These are phyloP conservation scores for Alternaria triticimaculans DNA, from an alignment of 2,329 filamentous ascomycete genomes.

Conservation along the genomic window DNA sequence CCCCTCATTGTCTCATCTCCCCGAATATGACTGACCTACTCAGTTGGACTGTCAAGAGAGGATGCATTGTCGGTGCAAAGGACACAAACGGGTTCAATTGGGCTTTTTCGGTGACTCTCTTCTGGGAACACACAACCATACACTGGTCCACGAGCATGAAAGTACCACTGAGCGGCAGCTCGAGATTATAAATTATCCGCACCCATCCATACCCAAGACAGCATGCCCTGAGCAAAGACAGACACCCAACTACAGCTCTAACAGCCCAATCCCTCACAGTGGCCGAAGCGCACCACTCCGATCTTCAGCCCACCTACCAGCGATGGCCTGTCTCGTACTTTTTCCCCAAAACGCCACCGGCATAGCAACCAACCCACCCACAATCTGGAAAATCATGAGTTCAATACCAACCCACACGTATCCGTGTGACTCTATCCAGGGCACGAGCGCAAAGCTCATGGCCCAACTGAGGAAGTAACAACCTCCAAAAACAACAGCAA, in stretches of 20 bases:
- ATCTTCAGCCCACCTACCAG: slow-evolving; percentile 35
- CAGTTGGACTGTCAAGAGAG: too few relatives aligned
- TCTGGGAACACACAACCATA: neutral
- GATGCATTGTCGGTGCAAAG: too few relatives aligned
- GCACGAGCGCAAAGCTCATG: slow-evolving; percentile 30
- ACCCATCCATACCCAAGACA: neutral
- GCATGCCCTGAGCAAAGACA: neutral
- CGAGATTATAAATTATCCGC: neutral
- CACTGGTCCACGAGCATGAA: neutral
- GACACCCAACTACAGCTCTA: neutral
- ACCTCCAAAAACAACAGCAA: slow-evolving; percentile 33
- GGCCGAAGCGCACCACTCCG: slow-evolving; percentile 38
- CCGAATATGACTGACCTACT: too few relatives aligned
- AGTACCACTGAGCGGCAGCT: neutral
- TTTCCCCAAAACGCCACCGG: slow-evolving; percentile 44
- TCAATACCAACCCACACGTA: slow-evolving; percentile 42
- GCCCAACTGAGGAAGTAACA: slow-evolving; percentile 31
- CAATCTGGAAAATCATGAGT: slow-evolving; percentile 45
- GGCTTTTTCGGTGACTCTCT: too few relatives aligned
- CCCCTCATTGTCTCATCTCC: too few relatives aligned
- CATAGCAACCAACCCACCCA: slow-evolving; percentile 30
- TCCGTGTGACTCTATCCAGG: slow-evolving; percentile 35
- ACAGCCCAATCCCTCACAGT: neutral
- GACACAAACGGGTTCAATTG: too few relatives aligned
- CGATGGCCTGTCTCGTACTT: slow-evolving; percentile 34